These are phyloP conservation scores for Phytophthora podocarpi DNA, from an alignment of 352 stramenopile genomes.

Conservation along the genomic window DNA sequence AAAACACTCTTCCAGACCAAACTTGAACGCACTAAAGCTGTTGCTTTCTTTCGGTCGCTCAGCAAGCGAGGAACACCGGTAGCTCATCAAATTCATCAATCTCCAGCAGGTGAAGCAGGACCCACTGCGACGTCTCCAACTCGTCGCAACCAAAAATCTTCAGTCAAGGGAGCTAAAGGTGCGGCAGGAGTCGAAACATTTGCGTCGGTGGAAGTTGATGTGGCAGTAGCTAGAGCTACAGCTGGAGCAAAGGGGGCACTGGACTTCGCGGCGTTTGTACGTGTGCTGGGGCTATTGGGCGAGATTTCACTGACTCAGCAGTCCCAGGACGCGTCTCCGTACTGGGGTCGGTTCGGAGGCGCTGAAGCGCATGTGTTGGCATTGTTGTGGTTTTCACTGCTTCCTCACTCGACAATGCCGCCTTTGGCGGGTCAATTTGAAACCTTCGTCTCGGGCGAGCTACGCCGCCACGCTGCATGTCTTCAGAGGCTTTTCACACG, in stretches of 20 bases:
- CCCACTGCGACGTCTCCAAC: constrained; percentile 6
- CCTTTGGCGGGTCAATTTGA: constrained; percentile 25
- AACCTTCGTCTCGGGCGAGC: constrained; percentile 21
- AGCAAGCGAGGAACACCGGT: constrained; percentile 32
- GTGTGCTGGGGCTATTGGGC: constrained; percentile 35
- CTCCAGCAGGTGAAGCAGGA: not conserved
- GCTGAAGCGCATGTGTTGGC: constrained; percentile 45
- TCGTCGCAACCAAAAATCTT: constrained; percentile 20
- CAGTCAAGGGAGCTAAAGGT: constrained; percentile 17
- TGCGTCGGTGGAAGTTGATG: constrained; percentile 58
- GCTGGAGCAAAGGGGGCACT: constrained; percentile 54
- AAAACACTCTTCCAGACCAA: constrained; percentile 47
- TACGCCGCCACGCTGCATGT: constrained; percentile 28
- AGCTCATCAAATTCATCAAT: constrained; percentile 13
- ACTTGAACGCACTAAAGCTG: constrained; percentile 56
- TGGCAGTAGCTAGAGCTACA: constrained; percentile 60
- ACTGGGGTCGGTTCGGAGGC: constrained; percentile 55
- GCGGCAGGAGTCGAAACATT: constrained; percentile 44
- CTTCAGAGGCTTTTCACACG: constrained; percentile 47
- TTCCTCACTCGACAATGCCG: constrained; percentile 36
- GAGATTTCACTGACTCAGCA: constrained; percentile 37
- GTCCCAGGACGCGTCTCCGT: constrained; percentile 16
- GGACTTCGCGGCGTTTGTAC: constrained; percentile 48
- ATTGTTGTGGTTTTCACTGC: constrained; percentile 51
- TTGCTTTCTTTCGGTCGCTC: constrained; percentile 53